Evolutionary conservation across 73 alveolate genomes (phyloP), one percentile per base, ranked within the genome.

Genomic region (Effrenium voratum): DNA sequence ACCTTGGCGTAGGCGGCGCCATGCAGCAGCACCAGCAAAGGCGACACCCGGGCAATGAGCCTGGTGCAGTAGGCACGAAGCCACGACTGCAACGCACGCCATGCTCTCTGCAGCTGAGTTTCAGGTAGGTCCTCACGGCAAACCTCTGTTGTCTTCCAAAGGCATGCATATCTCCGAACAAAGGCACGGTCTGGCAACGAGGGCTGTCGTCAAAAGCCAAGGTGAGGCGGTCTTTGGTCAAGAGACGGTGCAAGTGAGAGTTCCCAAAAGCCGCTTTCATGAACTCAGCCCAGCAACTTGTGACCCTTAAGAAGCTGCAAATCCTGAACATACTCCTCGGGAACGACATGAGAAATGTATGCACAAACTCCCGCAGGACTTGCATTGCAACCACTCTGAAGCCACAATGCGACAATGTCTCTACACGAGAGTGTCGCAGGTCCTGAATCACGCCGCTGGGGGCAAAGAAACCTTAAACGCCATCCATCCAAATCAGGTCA

Each of bases 391-490:
- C 47, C 46, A 12, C 2, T 26, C 82, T 10, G 28, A 30, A 24
- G 82, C 10, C 44, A 70, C 2, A 46, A 2, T 34, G 85, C 36
- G 47, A n/a, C 34, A 3, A 16, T 38, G 41, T 75, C 36, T 40
- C 12, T 16, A 16, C 85, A 50, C 5, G 52, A 36, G 22, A 45
- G 22, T 43, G 70, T 6, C 38, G 44, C 10, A 43, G 3, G 85
- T 88, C 95, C 95, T 88, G 95, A 88, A 88, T 88, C 41, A 88
- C 66, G 72, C 95, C 95, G 38, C 73, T 88, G 28, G 95, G 95
- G 10, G 95, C 95, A 47, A 88, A 88, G 59, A n/a, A 45, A 24
- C 95, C 95, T 88, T 38, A 15, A 85, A 12, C 41, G 83, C 24
- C 83, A 57, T 2, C 5, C 30, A 30, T 19, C 52, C 83, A 43